Conservation (phyloP, 768 basidiomycete genomes). For the Mycena crocata region DNA sequence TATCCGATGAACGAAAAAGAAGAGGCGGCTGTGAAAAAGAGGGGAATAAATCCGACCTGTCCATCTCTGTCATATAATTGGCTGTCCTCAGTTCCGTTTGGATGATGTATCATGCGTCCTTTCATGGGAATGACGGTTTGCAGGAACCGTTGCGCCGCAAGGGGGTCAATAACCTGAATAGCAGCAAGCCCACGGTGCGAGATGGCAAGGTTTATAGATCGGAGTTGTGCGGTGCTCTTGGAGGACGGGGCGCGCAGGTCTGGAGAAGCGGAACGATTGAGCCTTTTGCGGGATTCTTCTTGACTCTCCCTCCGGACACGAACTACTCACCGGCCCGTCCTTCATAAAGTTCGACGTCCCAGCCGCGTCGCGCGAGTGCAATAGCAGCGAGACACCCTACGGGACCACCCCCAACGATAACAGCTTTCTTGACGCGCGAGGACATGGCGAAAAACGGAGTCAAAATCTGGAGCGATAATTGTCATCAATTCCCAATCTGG, state of each 20-base stretch:
- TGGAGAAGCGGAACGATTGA: slow-evolving; percentile 44
- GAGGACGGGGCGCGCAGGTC: slow-evolving; percentile 82
- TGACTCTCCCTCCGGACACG: slow-evolving; percentile 31
- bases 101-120: slow-evolving; percentile 94
- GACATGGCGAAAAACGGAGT: slow-evolving; percentile 3
- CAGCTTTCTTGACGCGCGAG: slow-evolving; percentile 46
- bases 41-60: slow-evolving; percentile 74
- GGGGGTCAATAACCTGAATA: slow-evolving; percentile 81
- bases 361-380: slow-evolving; percentile 87
- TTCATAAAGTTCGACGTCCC: slow-evolving; percentile 86
- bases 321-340: slow-evolving; percentile 72
- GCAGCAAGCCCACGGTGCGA: slow-evolving; percentile 94
- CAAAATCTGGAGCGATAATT: neutral
- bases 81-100: slow-evolving; percentile 77
- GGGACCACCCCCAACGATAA: slow-evolving; percentile 89
- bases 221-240: slow-evolving; percentile 72
- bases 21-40: slow-evolving; percentile 24
- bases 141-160: slow-evolving; percentile 76
- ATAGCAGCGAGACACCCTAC: slow-evolving; percentile 94
- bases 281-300: slow-evolving; percentile 34
- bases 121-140: slow-evolving; percentile 91
- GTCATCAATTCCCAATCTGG: slow-evolving; percentile 3
- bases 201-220: slow-evolving; percentile 97
- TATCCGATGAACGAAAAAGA: slow-evolving; percentile 31
- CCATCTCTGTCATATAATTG: slow-evolving; percentile 90